Evolutionary conservation across 495 filamentous ascomycete genomes (phyloP), one percentile per base, ranked within the genome.

Genomic region (Aspergillus sclerotioniger): DNA sequence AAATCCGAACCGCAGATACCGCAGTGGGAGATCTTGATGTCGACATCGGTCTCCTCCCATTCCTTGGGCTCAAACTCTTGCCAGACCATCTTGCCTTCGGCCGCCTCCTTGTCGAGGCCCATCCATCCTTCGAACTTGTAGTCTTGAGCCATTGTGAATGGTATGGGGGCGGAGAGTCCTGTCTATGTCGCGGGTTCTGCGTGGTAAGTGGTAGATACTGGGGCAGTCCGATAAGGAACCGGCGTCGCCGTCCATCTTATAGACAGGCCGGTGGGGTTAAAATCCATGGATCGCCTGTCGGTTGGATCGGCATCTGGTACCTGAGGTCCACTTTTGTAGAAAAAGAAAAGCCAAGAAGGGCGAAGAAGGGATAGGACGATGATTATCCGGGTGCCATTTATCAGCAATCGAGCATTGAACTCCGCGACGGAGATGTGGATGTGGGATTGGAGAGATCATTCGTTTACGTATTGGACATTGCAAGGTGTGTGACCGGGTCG

Each of bases 101-200:
- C 81, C n/a, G 75, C 39, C 43, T 62, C 66, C 19, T 61, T 16
- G 58, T 87, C 81, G 28, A 86, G 74, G 61, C 86, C 92, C 69
- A 96, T 73, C 92, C 92, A 96, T 60, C 92, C 91, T 66, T 88
- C 76, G 71, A 95, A 96, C 62, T 87, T 82, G 74, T 84, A 83
- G 59, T 81, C 68, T 51, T 71, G 59, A 25, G 71, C 56, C 71
- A 73, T 72, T 8, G 57, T 67, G 52, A 32, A 41, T 15, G 13
- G 5, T 41, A n/a, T n/a, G 13, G 37, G 37, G 13, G 13, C 12
- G 15, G 28, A n/a, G 46, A 29, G n/a, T n/a, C 47, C 28, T 33
- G 47, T 50, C 10, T 10, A 12, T 50, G 25, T 5, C 2, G 25
- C 25, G 25, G 25, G 5, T 25, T 25, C 5, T 25, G 25, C 25